A percentile compares a stretch with the other conserved stretches of the same genome.
Evolutionary conservation across 345 rosid genomes (phyloP).

Genomic region (Trapa bicornis): DNA sequence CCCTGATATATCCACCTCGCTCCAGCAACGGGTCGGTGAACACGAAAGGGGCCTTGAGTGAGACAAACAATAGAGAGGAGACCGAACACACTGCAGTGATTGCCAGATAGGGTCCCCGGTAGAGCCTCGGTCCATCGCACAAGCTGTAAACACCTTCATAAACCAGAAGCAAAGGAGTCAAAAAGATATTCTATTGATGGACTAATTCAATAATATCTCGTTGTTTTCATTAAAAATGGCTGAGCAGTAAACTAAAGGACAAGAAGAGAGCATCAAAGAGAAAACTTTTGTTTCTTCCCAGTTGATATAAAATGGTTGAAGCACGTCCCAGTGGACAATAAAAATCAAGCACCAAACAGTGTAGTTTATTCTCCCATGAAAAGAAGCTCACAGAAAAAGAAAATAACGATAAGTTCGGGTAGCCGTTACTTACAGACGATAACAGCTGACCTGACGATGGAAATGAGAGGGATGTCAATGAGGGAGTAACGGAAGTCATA

Average conservation of each 20-base stretch:
- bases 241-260: neutral
- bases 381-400: neutral
- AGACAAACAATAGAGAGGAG: constrained; percentile 55
- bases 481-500: constrained; percentile 71
- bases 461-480: constrained; percentile 67
- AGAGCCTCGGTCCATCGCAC: constrained; percentile 68
- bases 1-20: constrained; percentile 34
- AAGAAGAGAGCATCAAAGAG: neutral
- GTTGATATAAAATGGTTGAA: neutral
- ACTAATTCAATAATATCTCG: neutral
- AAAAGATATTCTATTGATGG: neutral
- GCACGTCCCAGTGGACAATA: neutral
- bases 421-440: constrained; percentile 57
- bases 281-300: neutral
- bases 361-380: neutral
- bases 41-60: constrained; percentile 67
- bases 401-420: neutral
- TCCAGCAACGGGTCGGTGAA: constrained; percentile 27
- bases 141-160: constrained; percentile 64
- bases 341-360: neutral
- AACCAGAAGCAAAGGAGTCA: neutral
- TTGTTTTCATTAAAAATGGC: neutral
- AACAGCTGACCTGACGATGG: constrained; percentile 65
- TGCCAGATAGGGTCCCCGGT: constrained; percentile 73
- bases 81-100: constrained; percentile 61